Evolutionary conservation across 2,329 filamentous ascomycete genomes (phyloP).

Genomic region (Cercospora sojina): DNA sequence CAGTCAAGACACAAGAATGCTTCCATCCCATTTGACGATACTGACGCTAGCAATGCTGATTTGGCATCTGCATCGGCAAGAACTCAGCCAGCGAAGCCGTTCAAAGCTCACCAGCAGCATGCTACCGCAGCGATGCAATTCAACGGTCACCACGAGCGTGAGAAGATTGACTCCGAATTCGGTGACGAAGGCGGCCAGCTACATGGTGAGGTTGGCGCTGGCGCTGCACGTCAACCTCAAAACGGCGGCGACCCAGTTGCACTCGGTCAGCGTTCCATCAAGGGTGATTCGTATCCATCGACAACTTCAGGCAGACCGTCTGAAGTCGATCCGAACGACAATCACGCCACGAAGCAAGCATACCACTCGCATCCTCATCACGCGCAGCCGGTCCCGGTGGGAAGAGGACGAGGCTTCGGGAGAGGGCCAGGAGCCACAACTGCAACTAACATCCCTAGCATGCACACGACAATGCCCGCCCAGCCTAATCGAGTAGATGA

Average conservation of each 20-base stretch:
- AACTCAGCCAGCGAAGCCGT: background rate
- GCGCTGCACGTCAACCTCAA: background rate
- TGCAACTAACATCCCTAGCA: background rate
- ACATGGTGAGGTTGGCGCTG: background rate
- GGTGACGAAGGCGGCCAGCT: background rate
- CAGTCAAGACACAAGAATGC: background rate
- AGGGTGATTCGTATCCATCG: slow-evolving; percentile 22
- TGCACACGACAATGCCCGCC: background rate
- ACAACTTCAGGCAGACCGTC: slow-evolving; percentile 22
- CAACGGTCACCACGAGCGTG: background rate
- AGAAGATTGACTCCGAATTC: background rate
- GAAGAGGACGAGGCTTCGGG: background rate
- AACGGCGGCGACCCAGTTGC: background rate
- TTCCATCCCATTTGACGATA: slow-evolving; percentile 2
- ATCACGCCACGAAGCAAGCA: background rate
- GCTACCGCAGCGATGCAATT: background rate
- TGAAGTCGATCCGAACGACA: slow-evolving; percentile 5
- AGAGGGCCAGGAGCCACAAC: background rate
- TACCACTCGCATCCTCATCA: background rate
- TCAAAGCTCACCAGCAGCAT: background rate
- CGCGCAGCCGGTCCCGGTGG: background rate
- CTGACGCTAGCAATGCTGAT: slow-evolving; percentile 21
- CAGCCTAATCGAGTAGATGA: background rate
- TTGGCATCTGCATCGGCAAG: slow-evolving; percentile 2
- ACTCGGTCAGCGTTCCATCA: background rate